Percentiles rank a stretch among this genome's conserved stretches.
Conservation (phyloP, 148 eudicot species). For the Rhododendron henanense region DNA sequence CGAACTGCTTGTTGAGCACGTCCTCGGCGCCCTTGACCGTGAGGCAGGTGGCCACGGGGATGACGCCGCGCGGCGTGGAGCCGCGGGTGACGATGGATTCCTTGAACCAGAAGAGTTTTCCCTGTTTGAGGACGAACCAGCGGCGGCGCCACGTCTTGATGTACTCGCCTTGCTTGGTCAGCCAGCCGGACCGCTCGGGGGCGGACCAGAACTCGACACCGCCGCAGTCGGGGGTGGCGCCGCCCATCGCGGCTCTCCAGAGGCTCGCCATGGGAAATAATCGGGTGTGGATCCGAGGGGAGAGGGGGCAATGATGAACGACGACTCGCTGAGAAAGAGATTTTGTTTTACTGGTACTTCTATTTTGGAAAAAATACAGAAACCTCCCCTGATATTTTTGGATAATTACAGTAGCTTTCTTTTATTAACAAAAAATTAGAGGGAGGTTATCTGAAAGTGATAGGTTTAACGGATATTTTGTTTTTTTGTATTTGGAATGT, state of each 20-base stretch:
- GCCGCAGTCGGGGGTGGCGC: conserved; percentile 33
- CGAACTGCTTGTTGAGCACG: conserved; percentile 61
- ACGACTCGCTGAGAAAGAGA: not conserved
- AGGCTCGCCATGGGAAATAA: conserved; percentile 46
- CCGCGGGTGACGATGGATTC: conserved; percentile 52
- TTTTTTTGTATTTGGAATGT: too few species aligned
- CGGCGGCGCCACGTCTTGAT: conserved; percentile 95
- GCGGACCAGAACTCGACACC: conserved; percentile 59
- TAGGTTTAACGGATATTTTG: not conserved
- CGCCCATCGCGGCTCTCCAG: conserved; percentile 63
- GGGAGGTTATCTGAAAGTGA: not conserved
- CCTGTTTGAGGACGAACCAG: conserved; percentile 84
- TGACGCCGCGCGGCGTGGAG: conserved; percentile 68
- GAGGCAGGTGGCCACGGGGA: conserved; percentile 66
- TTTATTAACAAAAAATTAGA: not conserved
- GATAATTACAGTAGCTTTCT: not conserved
- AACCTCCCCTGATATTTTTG: not conserved
- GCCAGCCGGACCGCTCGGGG: conserved; percentile 83
- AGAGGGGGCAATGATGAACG: not conserved
- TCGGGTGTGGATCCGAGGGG: not conserved
- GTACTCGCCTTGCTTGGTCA: conserved; percentile 92
- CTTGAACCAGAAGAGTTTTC: conserved; percentile 94
- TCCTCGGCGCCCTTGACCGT: conserved; percentile 91
- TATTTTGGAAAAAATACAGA: not conserved
- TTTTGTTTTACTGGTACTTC: not conserved